Evolutionary conservation across 176 grass and related monocot species (phyloP).

Genomic region (Carex pumila): DNA sequence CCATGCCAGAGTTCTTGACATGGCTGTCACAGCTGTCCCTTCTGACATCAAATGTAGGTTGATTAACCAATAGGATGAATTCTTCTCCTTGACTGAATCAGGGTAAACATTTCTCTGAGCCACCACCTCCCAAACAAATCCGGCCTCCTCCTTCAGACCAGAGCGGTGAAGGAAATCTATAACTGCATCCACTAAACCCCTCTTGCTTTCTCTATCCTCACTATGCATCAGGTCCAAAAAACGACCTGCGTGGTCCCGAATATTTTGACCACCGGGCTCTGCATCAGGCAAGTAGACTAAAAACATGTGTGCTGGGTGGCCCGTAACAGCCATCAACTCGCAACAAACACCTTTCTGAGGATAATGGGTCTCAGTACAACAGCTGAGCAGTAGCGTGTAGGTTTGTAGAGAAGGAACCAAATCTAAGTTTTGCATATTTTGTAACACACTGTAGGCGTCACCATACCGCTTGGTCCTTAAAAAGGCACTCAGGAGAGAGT

Average conservation of each 20-base stretch:
- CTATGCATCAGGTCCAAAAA: conserved; percentile 95
- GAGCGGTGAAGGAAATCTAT: conserved; percentile 89
- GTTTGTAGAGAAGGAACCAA: conserved; percentile 86
- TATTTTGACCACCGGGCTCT: conserved; percentile 69
- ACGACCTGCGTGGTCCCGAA: conserved; percentile 49
- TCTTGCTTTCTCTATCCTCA: conserved; percentile 89
- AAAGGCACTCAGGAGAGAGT: conserved; percentile 79
- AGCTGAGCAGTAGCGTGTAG: conserved; percentile 87
- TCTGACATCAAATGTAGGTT: conserved; percentile 95
- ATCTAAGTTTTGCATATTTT: conserved; percentile 63
- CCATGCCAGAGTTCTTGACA: conserved; percentile 84
- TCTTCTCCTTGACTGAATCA: conserved; percentile 72
- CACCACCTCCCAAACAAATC: conserved; percentile 87
- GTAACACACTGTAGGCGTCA: conserved; percentile 60
- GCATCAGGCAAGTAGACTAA: conserved; percentile 73
- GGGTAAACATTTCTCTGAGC: conserved; percentile 91
- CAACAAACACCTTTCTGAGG: conserved; percentile 54
- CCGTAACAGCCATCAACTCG: conserved; percentile 77
- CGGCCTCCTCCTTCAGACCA: conserved; percentile 90
- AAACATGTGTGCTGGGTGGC: conserved; percentile 85
- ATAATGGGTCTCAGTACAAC: conserved; percentile 45
- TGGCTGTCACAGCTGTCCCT: conserved; percentile 72
- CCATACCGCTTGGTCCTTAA: conserved; percentile 60
- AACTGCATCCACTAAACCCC: conserved; percentile 82
- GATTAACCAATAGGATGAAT: conserved; percentile 70